Evolutionary conservation across 352 stramenopile genomes (phyloP).

Genomic region (Phytophthora crassamura): DNA sequence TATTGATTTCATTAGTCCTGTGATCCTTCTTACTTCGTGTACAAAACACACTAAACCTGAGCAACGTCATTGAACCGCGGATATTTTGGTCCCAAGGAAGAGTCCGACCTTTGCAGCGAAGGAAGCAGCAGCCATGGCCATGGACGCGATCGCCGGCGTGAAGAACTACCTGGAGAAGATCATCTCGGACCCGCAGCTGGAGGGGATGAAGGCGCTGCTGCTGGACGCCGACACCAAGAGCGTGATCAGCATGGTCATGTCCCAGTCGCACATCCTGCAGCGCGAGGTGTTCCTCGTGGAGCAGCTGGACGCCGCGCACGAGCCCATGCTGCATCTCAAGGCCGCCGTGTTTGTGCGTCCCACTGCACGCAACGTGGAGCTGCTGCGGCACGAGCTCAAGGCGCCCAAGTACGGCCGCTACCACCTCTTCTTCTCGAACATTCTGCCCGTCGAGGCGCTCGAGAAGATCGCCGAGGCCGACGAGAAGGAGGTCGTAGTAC

Average conservation of each 20-base stretch:
- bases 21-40: too few species aligned
- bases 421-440: conserved; percentile 99
- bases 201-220: conserved; percentile 98
- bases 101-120: conserved; percentile 1
- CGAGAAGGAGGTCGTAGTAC: conserved; percentile 92
- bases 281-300: conserved; percentile 97
- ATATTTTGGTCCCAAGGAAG: conserved; percentile 24
- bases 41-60: too few species aligned
- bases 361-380: conserved; percentile 92
- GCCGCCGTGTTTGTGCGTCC: conserved; percentile 95
- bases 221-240: conserved; percentile 96
- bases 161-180: conserved; percentile 85
- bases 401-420: conserved; percentile 97
- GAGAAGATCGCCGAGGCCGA: conserved; percentile 97
- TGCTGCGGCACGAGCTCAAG: conserved; percentile 93
- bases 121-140: conserved; percentile 44
- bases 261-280: conserved; percentile 96
- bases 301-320: conserved; percentile 84
- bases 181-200: conserved; percentile 80
- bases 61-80: background rate
- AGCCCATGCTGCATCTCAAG: conserved; percentile 94
- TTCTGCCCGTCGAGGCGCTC: conserved; percentile 93
- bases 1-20: too few species aligned
- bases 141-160: conserved; percentile 80
- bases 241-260: conserved; percentile 96